Evolutionary conservation across 495 filamentous ascomycete genomes (phyloP).

Genomic region (Xylaria curta): DNA sequence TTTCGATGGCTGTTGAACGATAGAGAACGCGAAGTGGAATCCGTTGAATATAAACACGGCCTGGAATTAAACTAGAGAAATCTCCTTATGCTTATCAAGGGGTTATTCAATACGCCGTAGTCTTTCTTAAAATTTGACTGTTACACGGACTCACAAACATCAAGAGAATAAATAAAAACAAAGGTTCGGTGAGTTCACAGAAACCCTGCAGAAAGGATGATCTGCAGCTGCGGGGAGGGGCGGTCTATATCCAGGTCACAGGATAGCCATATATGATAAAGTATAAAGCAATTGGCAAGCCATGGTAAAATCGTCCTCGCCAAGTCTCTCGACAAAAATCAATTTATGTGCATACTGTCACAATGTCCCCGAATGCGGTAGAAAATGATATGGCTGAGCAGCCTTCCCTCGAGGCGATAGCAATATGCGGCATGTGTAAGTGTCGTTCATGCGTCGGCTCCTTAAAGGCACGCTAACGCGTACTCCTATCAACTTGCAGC

Average conservation of each 20-base stretch:
- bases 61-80: neutral
- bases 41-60: neutral
- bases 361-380: constrained; percentile 22
- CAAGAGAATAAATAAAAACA: neutral
- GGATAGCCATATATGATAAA: neutral
- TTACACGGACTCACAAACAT: neutral
- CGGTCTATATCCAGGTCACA: neutral
- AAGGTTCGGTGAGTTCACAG: neutral
- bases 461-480: neutral
- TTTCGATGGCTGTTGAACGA: neutral
- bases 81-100: neutral
- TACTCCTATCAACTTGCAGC: constrained; percentile 1
- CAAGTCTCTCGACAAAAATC: neutral
- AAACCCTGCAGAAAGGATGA: neutral
- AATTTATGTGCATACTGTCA: neutral
- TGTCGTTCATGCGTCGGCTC: neutral
- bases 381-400: constrained; percentile 22
- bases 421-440: constrained; percentile 58
- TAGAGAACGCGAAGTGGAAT: neutral
- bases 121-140: neutral
- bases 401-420: constrained; percentile 36
- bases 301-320: neutral
- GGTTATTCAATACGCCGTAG: neutral
- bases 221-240: neutral
- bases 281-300: neutral